Base-by-base conservation (phyloP, 352 stramenopile species). In the Elongisporangium undulatum region DNA sequence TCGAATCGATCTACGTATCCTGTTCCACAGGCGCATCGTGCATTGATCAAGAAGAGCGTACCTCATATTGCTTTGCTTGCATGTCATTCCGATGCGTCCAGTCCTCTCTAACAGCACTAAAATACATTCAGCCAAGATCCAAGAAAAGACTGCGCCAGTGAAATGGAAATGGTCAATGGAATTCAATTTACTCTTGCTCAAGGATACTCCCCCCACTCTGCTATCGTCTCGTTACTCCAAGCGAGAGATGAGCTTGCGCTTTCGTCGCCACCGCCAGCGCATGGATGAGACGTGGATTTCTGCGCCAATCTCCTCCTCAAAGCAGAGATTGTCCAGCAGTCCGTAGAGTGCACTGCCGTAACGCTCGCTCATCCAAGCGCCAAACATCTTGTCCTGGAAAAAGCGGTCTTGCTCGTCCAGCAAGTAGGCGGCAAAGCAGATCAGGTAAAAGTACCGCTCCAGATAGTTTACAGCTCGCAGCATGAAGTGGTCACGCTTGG, bases 401-500 rank as follows among this genome's bases (percentile, higher is more conserved):
- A 73, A 67, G 20, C 75, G 53, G 2, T 38, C 53, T 21, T 78
- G 73, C 56, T 95, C 76, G 34, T 95, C 86, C 1, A 94, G 66
- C 26, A 95, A 54, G 51, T 95, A 96, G 56, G 87, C 90, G 15
- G 85, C 86, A 24, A 96, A 96, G 69, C 85, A 94, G 49, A 96
- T 75, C 21, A 96, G 76, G 62, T 96, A 94, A 53, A 95, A 95
- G 68, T 95, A 96, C 17, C 88, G 72, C 58, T 94, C 85, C 9
- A 95, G 72, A 67, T 96, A 96, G 63, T 96, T 95, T 49, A 96
- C 87, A 10, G 82, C 79, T 19, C 87, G 79, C 26, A 86, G 67
- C 84, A 94, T 93, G 68, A 89, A 92, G 58, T 79, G 84, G 52
- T 95, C 83, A 21, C 86, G 82, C 65, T 93, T 92, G 23, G 71